Evolutionary conservation across 192 early-diverging fungal species (phyloP), one percentile per base, ranked within the genome.

Genomic region (Blastocladiella britannica): DNA sequence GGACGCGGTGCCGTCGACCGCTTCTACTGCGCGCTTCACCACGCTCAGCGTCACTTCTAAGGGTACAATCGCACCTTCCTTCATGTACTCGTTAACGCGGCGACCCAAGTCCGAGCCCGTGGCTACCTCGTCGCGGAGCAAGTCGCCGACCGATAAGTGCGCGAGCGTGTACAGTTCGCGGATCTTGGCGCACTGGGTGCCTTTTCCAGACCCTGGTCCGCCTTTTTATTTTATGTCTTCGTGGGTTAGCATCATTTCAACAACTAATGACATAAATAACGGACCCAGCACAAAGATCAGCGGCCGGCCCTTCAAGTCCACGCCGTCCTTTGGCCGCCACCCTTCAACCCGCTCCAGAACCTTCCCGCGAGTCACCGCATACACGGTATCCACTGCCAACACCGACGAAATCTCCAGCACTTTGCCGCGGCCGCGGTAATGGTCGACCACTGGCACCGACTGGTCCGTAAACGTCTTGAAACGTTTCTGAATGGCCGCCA

Each of bases 401-500:
- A 61, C 64, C 1, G 68, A 66, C 18, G 72, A 68, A 27, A 73
- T 68, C 68, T 68, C 28, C 37, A 47, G 15, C 15, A 47, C 37
- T 20, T 20, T 47, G 37, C 37, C 37, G 37, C 37, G 37, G 15
- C n/a, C 37, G 37, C 37, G 37, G 37, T 47, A 47, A 20, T 47
- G n/a, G 15, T 47, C 37, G 37, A 47, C 37, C 37, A 20, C 37
- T 20, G 37, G 37, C 37, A 47, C n/a, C 37, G 37, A 20, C 37
- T 47, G 37, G 2, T 47, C 37, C 59, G 18, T 52, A 23, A 73
- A 78, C 24, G 62, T 75, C 27, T 62, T 57, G 26, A 73, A 62
- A 30, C 75, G 65, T 60, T 75, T 80, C 53, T 66, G 60, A 29
- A 80, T 80, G 18, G 60, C 66, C 53, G 74, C 74, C 28, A 75